These are phyloP conservation scores for Saccharomyces hybrid DNA, from an alignment of 1,139 yeast species.

Conservation along the genomic window DNA sequence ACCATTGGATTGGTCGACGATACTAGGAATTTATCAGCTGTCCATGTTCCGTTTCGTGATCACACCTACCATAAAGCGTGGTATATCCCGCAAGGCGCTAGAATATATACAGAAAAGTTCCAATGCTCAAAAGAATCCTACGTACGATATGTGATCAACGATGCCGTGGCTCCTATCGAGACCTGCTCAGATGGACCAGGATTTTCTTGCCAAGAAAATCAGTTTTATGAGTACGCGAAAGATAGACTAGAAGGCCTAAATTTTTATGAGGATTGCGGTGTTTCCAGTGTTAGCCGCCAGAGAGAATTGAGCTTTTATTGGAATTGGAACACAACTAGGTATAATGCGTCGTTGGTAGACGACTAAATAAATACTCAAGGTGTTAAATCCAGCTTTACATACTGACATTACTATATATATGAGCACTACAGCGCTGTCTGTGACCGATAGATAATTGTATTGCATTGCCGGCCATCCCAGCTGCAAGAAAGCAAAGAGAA, in stretches of 20 bases:
- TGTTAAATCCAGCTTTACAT: no score
- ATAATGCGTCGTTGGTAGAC: neutral
- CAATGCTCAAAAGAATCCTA: slow-evolving; percentile 33
- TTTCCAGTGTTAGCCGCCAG: slow-evolving; percentile 14
- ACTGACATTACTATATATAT: no score
- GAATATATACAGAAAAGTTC: slow-evolving; percentile 46
- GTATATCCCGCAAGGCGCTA: slow-evolving; percentile 51
- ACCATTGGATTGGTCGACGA: slow-evolving; percentile 45
- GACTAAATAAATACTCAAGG: no score
- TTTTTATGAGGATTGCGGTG: slow-evolving; percentile 34
- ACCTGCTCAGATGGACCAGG: slow-evolving; percentile 54
- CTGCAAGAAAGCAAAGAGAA: no score
- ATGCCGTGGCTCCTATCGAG: slow-evolving; percentile 51
- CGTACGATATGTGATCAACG: slow-evolving; percentile 50
- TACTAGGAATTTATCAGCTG: slow-evolving; percentile 14
- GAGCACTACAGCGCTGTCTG: no score
- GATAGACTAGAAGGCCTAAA: slow-evolving; percentile 33
- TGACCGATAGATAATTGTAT: no score
- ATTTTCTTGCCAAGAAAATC: slow-evolving; percentile 44
- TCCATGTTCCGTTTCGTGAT: slow-evolving; percentile 38
- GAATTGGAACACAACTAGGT: slow-evolving; percentile 19
- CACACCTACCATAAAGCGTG: slow-evolving; percentile 17
- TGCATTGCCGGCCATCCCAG: no score
- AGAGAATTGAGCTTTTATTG: slow-evolving; percentile 26
- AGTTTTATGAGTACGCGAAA: slow-evolving; percentile 35